Evolutionary conservation across 1,284 basidiomycete species (phyloP), one percentile per base, ranked within the genome.

Genomic region (Phellopilus nigrolimitatus): DNA sequence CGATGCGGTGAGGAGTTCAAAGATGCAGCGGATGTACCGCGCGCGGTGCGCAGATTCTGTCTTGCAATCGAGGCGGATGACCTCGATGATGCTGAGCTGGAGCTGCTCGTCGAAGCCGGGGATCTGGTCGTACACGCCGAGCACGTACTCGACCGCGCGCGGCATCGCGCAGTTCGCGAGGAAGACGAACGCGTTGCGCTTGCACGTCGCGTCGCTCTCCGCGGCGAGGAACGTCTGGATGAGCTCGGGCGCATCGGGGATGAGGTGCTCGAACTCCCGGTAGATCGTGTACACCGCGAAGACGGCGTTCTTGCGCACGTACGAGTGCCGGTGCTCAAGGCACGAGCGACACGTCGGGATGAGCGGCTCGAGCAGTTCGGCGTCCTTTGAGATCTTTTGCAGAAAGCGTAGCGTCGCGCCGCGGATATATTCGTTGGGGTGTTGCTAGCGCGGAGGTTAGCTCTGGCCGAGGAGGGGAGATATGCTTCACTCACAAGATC

Each of bases 341-440:
- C 95, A 98, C 39, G 91, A 76, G 40, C 95, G 86, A 62, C 93
- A 91, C 28, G 89, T 93, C 3, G 97, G 95, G 54, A 99, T 82
- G 53, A 99, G 82, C 13, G 97, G 95, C 71, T 99, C 97, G 33
- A 99, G 82, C 13, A 99, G 82, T 69, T 99, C 97, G 5, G 84
- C 74, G 63, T 99, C 97, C 65, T 91, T 89, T 50, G 95, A 80
- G 46, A 90, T 86, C 75, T 99, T 99, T 71, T 97, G 93, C 8
- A 99, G 79, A 74, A 97, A 97, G 38, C 97, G 88, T 30, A 99
- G 81, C 6, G 94, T 97, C 31, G 93, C 93, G 47, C 97, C 97
- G 34, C 97, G 91, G 61, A 99, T 98, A 71, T 98, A 99, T 75
- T 99, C 97, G 67, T 99, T 99, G 4, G 97, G 95, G 66, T 99